A percentile compares a stretch with the other conserved stretches of the same genome.
phyloP scores from a whole-genome alignment of 1,284 basidiomycete genomes.

The Termitomyces sp. region DNA sequence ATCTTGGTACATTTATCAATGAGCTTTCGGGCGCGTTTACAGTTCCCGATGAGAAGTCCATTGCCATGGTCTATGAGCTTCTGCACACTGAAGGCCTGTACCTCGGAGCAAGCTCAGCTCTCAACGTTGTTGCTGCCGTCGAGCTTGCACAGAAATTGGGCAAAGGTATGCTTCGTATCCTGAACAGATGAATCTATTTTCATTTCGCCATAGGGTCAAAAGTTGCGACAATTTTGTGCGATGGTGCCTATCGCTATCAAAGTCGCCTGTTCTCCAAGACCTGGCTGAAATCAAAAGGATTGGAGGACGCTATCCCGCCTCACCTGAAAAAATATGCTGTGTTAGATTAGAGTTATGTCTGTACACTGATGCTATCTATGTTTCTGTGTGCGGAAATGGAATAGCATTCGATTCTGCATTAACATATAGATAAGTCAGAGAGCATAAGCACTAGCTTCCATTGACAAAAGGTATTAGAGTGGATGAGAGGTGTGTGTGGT shows the following conservation, averaged over 20 bases:
- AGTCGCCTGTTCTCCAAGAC: conserved; percentile 92
- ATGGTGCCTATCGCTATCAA: conserved; percentile 97
- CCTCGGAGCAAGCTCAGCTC: conserved; percentile 91
- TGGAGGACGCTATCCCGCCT: conserved; percentile 78
- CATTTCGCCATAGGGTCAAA: conserved; percentile 57
- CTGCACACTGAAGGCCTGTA: conserved; percentile 94
- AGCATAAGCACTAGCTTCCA: background rate
- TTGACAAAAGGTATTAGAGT: background rate
- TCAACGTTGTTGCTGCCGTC: conserved; percentile 93
- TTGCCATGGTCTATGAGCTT: conserved; percentile 91
- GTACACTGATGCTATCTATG: background rate
- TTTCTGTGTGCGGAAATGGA: background rate
- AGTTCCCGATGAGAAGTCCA: conserved; percentile 86
- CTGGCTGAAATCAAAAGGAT: conserved; percentile 85
- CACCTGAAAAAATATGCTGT: conserved; percentile 90
- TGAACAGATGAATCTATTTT: background rate
- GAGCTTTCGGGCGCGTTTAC: conserved; percentile 80
- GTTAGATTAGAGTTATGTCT: conserved; percentile 46
- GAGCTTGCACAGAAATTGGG: conserved; percentile 87
- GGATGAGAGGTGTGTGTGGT: conserved; percentile 15
- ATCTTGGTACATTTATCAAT: conserved; percentile 81
- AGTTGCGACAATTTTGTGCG: conserved; percentile 88
- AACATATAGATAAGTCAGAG: too few species aligned
- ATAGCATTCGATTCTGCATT: background rate
- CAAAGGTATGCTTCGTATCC: conserved; percentile 44